Percentiles rank a stretch among this genome's conserved stretches.
Evolutionary conservation across 2,329 filamentous ascomycete species (phyloP).

Genomic region (Penicillium crustosum): DNA sequence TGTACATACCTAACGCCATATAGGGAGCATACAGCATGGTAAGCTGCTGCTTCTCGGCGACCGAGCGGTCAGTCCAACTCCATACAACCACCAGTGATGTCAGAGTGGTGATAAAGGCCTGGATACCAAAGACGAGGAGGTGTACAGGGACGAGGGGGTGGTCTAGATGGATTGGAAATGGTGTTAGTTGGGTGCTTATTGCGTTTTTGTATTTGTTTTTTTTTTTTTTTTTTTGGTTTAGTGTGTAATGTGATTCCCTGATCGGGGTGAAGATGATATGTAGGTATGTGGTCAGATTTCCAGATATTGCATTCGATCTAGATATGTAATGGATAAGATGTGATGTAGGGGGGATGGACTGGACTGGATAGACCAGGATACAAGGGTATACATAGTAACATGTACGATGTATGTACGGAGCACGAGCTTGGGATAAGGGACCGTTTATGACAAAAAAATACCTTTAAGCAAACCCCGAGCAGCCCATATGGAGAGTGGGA

Average conservation of each 20-base stretch:
- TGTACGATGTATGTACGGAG: background rate
- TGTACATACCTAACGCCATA: constrained; percentile 53
- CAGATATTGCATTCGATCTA: background rate
- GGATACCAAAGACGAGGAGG: constrained; percentile 59
- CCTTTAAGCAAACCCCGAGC: constrained; percentile 55
- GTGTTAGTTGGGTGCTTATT: background rate
- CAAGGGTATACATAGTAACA: background rate
- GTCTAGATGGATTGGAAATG: constrained; percentile 39
- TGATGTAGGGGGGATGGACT: background rate
- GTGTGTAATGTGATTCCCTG: background rate
- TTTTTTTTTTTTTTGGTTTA: background rate
- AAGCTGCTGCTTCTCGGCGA: constrained; percentile 50
- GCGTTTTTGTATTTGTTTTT: background rate
- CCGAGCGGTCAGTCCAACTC: constrained; percentile 53
- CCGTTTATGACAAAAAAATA: too few relatives aligned
- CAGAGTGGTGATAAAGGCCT: constrained; percentile 62
- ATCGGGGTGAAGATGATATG: background rate
- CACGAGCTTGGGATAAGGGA: background rate
- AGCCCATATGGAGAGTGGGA: constrained; percentile 62
- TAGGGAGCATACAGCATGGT: constrained; percentile 59
- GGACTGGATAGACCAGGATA: background rate
- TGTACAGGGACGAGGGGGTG: constrained; percentile 59
- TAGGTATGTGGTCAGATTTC: background rate
- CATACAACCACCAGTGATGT: constrained; percentile 63
- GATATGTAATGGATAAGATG: background rate